These are phyloP conservation scores for Colletotrichum limetticola DNA, from an alignment of 2,329 filamentous ascomycete species.

Conservation along the genomic window DNA sequence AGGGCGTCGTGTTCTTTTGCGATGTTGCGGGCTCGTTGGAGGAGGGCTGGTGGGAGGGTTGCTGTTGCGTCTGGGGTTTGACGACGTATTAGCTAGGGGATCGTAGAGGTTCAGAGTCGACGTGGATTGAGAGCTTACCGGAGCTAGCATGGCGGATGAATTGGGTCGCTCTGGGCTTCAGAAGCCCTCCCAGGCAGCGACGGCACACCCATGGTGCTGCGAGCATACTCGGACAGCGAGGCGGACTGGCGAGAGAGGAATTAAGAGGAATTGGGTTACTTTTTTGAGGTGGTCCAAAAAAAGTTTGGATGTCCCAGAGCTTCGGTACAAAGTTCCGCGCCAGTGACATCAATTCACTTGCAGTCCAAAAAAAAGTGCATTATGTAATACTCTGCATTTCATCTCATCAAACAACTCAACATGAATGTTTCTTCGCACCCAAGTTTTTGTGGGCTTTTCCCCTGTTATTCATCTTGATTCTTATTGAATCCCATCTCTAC, in stretches of 20 bases:
- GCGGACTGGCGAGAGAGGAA: neutral
- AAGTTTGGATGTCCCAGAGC: neutral
- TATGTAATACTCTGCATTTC: constrained; percentile 19
- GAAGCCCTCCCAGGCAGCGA: constrained; percentile 55
- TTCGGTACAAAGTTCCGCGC: constrained; percentile 15
- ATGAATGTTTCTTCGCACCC: neutral
- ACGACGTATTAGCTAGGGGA: neutral
- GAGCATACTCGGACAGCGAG: constrained; percentile 43
- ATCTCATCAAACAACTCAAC: neutral
- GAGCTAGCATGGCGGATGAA: constrained; percentile 57
- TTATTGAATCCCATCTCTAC: neutral
- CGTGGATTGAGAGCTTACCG: constrained; percentile 30
- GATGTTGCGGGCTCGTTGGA: constrained; percentile 68
- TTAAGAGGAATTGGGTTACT: neutral
- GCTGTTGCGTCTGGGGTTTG: constrained; percentile 40
- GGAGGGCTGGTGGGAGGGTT: constrained; percentile 63
- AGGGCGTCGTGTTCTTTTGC: constrained; percentile 68
- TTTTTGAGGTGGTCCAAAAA: neutral
- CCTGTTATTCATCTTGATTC: too few relatives aligned
- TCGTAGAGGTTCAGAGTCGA: too few relatives aligned
- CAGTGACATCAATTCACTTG: neutral
- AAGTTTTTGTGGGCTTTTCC: neutral
- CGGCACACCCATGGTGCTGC: constrained; percentile 64
- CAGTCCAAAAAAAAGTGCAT: neutral
- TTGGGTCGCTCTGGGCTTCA: constrained; percentile 41